Conservation (phyloP, 1,139 yeast genomes). For the Scheffersomyces illinoinensis region DNA sequence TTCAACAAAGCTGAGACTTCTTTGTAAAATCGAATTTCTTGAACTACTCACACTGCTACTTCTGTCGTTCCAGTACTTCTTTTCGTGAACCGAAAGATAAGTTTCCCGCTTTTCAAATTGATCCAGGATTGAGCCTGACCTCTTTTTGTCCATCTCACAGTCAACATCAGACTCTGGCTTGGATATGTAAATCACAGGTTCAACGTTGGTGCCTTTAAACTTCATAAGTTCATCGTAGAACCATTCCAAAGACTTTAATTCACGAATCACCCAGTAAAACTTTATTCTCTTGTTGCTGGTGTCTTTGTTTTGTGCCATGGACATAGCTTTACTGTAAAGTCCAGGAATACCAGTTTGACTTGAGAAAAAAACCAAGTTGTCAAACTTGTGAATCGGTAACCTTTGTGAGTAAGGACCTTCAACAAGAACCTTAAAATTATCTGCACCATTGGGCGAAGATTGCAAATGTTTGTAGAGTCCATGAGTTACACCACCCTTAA, state of each 20-base stretch:
- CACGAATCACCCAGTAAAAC: slow-evolving; percentile 40
- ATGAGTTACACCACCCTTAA: slow-evolving; percentile 22
- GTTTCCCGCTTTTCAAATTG: slow-evolving; percentile 1
- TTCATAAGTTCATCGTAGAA: slow-evolving; percentile 42
- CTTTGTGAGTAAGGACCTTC: slow-evolving; percentile 59
- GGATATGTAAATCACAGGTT: slow-evolving; percentile 40
- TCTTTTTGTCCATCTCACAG: slow-evolving; percentile 15
- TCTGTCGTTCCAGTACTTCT: slow-evolving; percentile 14
- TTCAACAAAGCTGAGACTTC: slow-evolving; percentile 18
- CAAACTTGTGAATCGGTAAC: slow-evolving; percentile 15
- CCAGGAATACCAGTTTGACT: slow-evolving; percentile 78
- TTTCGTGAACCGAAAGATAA: slow-evolving; percentile 4
- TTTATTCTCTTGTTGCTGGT: slow-evolving; percentile 15
- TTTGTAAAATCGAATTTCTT: neutral
- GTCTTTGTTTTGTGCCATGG: slow-evolving; percentile 17
- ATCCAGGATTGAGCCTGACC: slow-evolving; percentile 1
- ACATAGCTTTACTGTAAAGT: slow-evolving; percentile 29
- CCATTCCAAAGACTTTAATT: slow-evolving; percentile 51
- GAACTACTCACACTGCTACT: slow-evolving; percentile 6
- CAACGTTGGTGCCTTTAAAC: slow-evolving; percentile 21
- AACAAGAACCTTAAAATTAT: slow-evolving; percentile 33
- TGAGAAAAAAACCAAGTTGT: slow-evolving; percentile 30
- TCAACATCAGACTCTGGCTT: slow-evolving; percentile 15
- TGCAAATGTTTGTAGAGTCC: slow-evolving; percentile 14
- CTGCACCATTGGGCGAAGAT: slow-evolving; percentile 12